Conservation (phyloP, 768 basidiomycete genomes). For the Leccinum broughii region DNA sequence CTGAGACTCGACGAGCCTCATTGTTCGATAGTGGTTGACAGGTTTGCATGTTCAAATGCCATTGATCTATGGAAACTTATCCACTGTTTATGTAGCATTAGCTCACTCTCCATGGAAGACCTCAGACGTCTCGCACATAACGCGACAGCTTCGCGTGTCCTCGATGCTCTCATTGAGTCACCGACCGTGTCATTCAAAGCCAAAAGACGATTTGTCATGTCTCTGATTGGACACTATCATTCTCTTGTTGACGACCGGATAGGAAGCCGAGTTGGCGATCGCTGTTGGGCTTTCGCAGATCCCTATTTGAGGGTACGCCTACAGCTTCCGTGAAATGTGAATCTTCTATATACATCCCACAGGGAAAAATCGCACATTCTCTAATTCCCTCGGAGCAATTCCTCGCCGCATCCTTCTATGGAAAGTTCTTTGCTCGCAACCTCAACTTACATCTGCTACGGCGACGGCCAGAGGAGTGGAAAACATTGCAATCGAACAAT, state of each 20-base stretch:
- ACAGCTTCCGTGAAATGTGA: slow-evolving; percentile 1
- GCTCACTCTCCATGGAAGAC: slow-evolving; percentile 55
- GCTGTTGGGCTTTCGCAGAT: slow-evolving; percentile 91
- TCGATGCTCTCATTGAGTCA: slow-evolving; percentile 76
- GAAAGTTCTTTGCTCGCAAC: slow-evolving; percentile 82
- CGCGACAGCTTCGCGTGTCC: slow-evolving; percentile 72
- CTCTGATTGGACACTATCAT: slow-evolving; percentile 78
- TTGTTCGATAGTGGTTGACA: slow-evolving; percentile 66
- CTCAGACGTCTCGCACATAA: slow-evolving; percentile 60
- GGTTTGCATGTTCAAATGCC: slow-evolving; percentile 42
- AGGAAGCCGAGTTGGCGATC: slow-evolving; percentile 86
- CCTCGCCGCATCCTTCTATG: slow-evolving; percentile 78
- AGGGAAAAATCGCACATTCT: slow-evolving; percentile 93
- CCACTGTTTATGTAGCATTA: slow-evolving; percentile 46
- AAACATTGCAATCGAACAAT: slow-evolving; percentile 55
- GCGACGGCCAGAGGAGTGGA: slow-evolving; percentile 85
- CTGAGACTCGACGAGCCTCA: slow-evolving; percentile 67
- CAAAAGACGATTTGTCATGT: slow-evolving; percentile 70
- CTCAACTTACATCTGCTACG: slow-evolving; percentile 77
- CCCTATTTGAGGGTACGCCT: slow-evolving; percentile 80
- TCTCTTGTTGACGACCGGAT: slow-evolving; percentile 84
- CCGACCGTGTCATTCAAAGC: slow-evolving; percentile 60
- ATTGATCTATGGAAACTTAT: slow-evolving; percentile 9
- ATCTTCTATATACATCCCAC: slow-evolving; percentile 7
- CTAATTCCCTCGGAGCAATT: slow-evolving; percentile 69